Evolutionary conservation across 169 alveolate species (phyloP).

Genomic region (Cryptosporidium xiaoi): DNA sequence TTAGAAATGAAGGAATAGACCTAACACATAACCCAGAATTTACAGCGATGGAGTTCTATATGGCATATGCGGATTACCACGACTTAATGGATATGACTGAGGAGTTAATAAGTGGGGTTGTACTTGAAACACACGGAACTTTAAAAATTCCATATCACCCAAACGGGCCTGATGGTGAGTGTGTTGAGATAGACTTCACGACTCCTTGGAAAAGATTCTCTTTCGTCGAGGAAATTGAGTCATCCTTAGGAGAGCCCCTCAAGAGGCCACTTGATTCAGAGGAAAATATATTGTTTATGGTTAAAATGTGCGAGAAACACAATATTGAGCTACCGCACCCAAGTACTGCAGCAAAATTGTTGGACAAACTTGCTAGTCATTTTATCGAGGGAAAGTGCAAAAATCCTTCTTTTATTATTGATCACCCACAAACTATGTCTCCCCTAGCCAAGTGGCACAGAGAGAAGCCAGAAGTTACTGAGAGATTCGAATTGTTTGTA

Average conservation of each 20-base stretch:
- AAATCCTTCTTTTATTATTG: slow-evolving; percentile 94
- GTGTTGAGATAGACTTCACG: slow-evolving; percentile 94
- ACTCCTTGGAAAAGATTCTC: slow-evolving; percentile 97
- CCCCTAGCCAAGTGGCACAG: slow-evolving; percentile 99
- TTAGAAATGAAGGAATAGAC: slow-evolving; percentile 99
- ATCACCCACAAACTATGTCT: slow-evolving; percentile 98
- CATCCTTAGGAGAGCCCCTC: slow-evolving; percentile 83
- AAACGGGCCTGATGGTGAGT: slow-evolving; percentile 92
- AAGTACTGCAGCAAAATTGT: slow-evolving; percentile 88
- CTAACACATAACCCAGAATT: slow-evolving; percentile 99
- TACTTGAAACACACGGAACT: slow-evolving; percentile 90
- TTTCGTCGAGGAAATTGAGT: slow-evolving; percentile 87
- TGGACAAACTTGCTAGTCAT: slow-evolving; percentile 91
- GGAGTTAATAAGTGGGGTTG: slow-evolving; percentile 91
- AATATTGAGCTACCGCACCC: slow-evolving; percentile 88
- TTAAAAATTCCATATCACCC: slow-evolving; percentile 94
- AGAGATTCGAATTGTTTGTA: slow-evolving; percentile 94
- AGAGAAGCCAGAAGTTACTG: slow-evolving; percentile 78
- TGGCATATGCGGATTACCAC: slow-evolving; percentile 96
- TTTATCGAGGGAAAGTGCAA: slow-evolving; percentile 92
- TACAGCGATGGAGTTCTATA: slow-evolving; percentile 98
- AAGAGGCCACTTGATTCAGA: slow-evolving; percentile 80
- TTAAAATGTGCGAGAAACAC: slow-evolving; percentile 83
- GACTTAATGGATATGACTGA: slow-evolving; percentile 97
- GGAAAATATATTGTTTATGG: slow-evolving; percentile 85